Conservation (phyloP, 2,329 filamentous ascomycete species). For the Ploettnerulaceae sp. region DNA sequence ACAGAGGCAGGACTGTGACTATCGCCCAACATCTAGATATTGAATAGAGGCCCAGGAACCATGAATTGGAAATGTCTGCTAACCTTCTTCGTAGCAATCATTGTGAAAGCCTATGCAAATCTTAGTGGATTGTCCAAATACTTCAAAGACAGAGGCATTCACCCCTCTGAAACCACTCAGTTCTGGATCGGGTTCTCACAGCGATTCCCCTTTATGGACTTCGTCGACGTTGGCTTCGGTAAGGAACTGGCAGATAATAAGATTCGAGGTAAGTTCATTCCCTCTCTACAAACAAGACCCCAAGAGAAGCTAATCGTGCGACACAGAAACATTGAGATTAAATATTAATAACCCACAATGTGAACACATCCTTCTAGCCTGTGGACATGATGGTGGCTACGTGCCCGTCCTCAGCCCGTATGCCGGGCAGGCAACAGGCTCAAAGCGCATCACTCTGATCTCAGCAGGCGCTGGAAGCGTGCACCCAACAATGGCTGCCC, state of each 20-base stretch:
- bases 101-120: conserved; percentile 6
- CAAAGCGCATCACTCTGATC: neutral
- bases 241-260: conserved; percentile 6
- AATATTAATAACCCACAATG: conserved; percentile 2
- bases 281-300: no score
- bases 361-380: conserved; percentile 2
- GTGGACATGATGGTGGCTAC: conserved; percentile 1
- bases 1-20: no score
- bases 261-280: neutral
- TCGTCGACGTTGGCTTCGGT: conserved; percentile 1
- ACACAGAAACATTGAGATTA: neutral
- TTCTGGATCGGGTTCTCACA: conserved; percentile 1
- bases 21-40: no score
- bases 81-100: neutral
- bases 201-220: neutral
- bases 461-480: neutral
- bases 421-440: neutral
- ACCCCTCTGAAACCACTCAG: neutral
- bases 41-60: no score
- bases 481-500: conserved; percentile 1
- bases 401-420: neutral
- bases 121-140: neutral
- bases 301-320: neutral
- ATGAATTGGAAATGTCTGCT: no score
- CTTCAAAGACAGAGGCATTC: neutral